Conservation (phyloP, 192 early-diverging fungal species). For the Coemansia sp. region DNA sequence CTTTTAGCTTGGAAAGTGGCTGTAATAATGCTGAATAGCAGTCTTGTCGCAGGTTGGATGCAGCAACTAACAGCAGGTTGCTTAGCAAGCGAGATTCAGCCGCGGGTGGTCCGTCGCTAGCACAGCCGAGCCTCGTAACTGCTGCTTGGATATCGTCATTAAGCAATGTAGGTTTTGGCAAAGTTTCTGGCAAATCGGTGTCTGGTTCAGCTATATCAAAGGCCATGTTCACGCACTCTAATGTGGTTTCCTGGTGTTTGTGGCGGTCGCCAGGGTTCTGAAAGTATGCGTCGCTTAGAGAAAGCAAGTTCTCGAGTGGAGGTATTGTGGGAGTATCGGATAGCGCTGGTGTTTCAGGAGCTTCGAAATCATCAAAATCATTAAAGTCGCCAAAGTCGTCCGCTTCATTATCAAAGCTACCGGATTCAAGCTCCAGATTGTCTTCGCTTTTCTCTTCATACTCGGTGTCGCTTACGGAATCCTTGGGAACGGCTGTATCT, state of each 20-base stretch:
- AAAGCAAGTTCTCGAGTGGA: slow-evolving; percentile 11
- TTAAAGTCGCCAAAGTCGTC: slow-evolving; percentile 32
- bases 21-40: no score
- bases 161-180: no score
- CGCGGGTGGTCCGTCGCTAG: background rate
- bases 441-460: slow-evolving; percentile 1
- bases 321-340: background rate
- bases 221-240: slow-evolving; percentile 13
- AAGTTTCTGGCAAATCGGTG: no score
- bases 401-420: slow-evolving; percentile 16
- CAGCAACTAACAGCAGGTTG: slow-evolving; percentile 21
- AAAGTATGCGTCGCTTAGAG: slow-evolving; percentile 9
- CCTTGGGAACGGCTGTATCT: background rate
- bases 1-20: no score
- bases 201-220: background rate
- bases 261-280: background rate
- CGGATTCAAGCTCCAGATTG: slow-evolving; percentile 9
- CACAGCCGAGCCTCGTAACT: no score
- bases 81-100: slow-evolving; percentile 31
- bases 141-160: no score
- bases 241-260: background rate
- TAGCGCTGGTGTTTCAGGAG: background rate
- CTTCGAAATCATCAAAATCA: slow-evolving; percentile 14
- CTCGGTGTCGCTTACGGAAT: slow-evolving; percentile 2
- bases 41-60: background rate